Evolutionary conservation across 768 basidiomycete genomes (phyloP).

Genomic region (Pilatotrama ljubarskyi): DNA sequence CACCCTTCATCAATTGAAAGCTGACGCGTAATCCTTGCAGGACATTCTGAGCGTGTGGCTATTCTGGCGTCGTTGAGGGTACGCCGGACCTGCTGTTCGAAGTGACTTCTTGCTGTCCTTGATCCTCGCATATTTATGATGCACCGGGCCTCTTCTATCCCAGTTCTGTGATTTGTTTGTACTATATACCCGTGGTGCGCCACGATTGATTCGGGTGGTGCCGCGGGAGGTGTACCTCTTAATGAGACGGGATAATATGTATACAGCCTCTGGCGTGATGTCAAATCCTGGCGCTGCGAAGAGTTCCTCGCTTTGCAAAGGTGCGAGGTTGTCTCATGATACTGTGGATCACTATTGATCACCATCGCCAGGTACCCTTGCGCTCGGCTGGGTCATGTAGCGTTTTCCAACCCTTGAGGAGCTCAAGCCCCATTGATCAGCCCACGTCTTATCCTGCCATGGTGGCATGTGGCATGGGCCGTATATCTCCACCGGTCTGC

Average conservation of each 20-base stretch:
- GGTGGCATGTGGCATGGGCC: too few relatives aligned
- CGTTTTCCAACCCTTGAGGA: too few relatives aligned
- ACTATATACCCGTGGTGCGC: background rate
- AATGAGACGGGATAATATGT: background rate
- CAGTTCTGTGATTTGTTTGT: background rate
- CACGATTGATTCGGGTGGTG: constrained; percentile 14
- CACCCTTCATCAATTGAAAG: background rate
- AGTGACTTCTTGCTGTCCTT: background rate
- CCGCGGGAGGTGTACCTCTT: background rate
- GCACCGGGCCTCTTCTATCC: background rate
- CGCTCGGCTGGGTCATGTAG: too few relatives aligned
- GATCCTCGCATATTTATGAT: background rate
- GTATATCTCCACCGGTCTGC: too few relatives aligned
- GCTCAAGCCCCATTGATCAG: too few relatives aligned
- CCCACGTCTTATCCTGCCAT: too few relatives aligned
- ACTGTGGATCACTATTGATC: too few relatives aligned
- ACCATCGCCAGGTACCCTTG: too few relatives aligned
- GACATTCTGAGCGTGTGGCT: constrained; percentile 16
- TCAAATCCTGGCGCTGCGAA: too few relatives aligned
- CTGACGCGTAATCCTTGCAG: background rate
- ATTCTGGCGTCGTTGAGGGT: constrained; percentile 16
- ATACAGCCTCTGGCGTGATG: too few relatives aligned
- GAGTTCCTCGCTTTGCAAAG: too few relatives aligned
- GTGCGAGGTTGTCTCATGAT: too few relatives aligned
- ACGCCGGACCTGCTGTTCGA: background rate